These are phyloP conservation scores for Cadophora sp. DNA, from an alignment of 2,329 filamentous ascomycete genomes.

Conservation along the genomic window DNA sequence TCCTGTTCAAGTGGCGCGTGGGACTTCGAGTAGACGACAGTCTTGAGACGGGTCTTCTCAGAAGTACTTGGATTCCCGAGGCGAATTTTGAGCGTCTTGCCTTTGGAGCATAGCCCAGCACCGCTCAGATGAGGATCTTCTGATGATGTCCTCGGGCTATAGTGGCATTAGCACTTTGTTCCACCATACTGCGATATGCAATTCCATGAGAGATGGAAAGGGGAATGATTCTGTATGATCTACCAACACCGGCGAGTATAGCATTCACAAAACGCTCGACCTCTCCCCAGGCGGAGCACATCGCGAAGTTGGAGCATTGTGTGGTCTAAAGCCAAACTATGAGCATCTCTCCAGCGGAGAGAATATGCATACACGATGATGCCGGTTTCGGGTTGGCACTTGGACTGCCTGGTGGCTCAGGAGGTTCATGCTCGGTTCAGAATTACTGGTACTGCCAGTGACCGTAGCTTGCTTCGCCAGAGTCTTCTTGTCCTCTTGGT, in stretches of 20 bases:
- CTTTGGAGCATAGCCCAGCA: not conserved
- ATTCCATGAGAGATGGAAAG: not conserved
- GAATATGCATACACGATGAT: not conserved
- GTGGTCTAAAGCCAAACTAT: not conserved
- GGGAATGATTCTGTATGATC: constrained; percentile 40
- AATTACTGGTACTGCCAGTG: not conserved
- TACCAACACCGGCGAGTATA: constrained; percentile 81
- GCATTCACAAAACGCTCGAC: constrained; percentile 59
- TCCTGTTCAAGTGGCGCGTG: not conserved
- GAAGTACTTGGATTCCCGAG: not conserved
- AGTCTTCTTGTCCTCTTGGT: not conserved
- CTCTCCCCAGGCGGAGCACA: not conserved
- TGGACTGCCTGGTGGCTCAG: not conserved
- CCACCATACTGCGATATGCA: not conserved
- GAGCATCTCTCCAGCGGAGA: not conserved
- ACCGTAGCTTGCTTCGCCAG: not conserved
- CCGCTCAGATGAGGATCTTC: not conserved
- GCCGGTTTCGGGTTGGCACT: not conserved
- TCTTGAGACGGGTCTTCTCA: not conserved
- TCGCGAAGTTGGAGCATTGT: not conserved
- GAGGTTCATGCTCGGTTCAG: not conserved
- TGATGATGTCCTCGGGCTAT: not conserved
- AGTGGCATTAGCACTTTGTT: not conserved
- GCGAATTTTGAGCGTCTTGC: not conserved
- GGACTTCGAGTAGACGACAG: not conserved